Percentiles rank a stretch among this genome's conserved stretches.
phyloP scores from a whole-genome alignment of 306 rosid species.

The Pyrus pyrifolia region DNA sequence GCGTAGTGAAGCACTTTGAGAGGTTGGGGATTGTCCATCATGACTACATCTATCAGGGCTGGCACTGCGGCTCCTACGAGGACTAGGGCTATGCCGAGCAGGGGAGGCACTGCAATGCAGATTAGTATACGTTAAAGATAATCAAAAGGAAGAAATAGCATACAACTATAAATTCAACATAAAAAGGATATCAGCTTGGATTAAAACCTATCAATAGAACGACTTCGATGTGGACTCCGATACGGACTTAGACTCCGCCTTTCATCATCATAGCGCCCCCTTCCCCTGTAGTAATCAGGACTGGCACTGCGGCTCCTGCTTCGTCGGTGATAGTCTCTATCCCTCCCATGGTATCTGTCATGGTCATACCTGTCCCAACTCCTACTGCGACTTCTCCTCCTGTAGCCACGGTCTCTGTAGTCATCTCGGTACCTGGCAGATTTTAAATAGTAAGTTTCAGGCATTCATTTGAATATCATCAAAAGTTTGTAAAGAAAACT shows the following conservation, averaged over 20 bases:
- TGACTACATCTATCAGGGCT: constrained; percentile 48
- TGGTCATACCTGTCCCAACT: constrained; percentile 60
- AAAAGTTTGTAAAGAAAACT: neutral
- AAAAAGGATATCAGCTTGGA: neutral
- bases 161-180: neutral
- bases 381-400: constrained; percentile 70
- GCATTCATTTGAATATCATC: neutral
- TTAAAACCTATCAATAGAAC: constrained; percentile 60
- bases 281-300: constrained; percentile 59
- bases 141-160: neutral
- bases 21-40: constrained; percentile 39
- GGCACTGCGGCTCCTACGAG: constrained; percentile 40
- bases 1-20: constrained; percentile 55
- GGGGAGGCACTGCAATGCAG: constrained; percentile 54
- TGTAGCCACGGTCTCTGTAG: constrained; percentile 45
- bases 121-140: neutral
- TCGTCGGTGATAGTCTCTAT: constrained; percentile 43
- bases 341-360: constrained; percentile 56
- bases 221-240: neutral
- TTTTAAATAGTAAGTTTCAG: neutral
- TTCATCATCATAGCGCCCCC: constrained; percentile 58
- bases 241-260: constrained; percentile 36
- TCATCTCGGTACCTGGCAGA: constrained; percentile 52
- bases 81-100: constrained; percentile 44
- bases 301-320: constrained; percentile 73